Base-by-base conservation (phyloP, 441 rosid genomes). In the Populus tomentosa region DNA sequence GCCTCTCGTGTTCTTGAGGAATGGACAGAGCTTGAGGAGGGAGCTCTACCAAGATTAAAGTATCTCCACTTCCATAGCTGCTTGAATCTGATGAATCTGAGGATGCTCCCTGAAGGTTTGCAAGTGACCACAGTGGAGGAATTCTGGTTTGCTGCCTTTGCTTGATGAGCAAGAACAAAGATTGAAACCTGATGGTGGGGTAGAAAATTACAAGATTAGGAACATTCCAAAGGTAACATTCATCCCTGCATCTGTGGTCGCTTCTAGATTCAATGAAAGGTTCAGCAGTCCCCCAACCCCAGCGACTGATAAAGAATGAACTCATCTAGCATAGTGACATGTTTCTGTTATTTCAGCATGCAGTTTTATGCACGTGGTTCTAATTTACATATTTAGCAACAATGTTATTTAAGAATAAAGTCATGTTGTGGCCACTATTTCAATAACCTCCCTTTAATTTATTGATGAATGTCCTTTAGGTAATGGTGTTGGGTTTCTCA, bases 61-160 rank as follows among this genome's bases (percentile, higher is more conserved):
- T 78, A 72, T 64, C 87, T 87, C 74, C 82, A 75, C 30, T 32
- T 84, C 46, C 90, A 81, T 59, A 81, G 75, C 74, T 85, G 88
- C 75, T 65, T 30, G 73, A 16, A 67, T 21, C 79, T 81, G 62
- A 81, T 30, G 73, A 16, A 67, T 21, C 79, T 81, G 62, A 81
- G 80, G 77, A 82, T 81, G 85, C 86, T 85, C 63, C 86, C 85
- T 10, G 90, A 87, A 75, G 87, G 86, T 24, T 72, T 87, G 80
- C 87, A 87, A 77, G 77, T 87, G 61, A 80, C 85, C 61, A 80
- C 85, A 72, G 50, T 85, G 81, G 80, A 76, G 78, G 78, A 78
- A 42, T 33, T n/a, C n/a, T 84, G 77, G 66, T 75, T 61, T 85
- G 82, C 62, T 84, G 77, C 85, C 87, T 67, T 76, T 87, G 81